Conservation (phyloP, 768 basidiomycete genomes). For the Lentinula boryana region DNA sequence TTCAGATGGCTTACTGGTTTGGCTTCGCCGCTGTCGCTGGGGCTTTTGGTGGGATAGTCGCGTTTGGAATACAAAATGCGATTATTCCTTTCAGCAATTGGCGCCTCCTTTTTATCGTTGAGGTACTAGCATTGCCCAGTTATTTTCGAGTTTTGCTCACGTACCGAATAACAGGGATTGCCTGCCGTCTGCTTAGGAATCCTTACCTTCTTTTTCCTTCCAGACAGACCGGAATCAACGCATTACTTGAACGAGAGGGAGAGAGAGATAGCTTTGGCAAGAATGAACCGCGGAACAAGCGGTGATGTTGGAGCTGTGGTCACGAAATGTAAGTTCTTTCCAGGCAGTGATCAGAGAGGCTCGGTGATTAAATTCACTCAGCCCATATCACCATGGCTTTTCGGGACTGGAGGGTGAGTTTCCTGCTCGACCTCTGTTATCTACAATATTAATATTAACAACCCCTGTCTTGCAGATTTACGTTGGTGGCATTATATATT, state of each 20-base stretch:
- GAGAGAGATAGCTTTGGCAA: constrained; percentile 55
- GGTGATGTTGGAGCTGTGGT: constrained; percentile 62
- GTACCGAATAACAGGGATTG: constrained; percentile 39
- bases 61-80: constrained; percentile 70
- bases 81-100: constrained; percentile 43
- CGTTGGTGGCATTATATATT: constrained; percentile 66
- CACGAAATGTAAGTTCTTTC: constrained; percentile 44
- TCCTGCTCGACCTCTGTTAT: background rate
- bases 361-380: constrained; percentile 16
- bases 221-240: constrained; percentile 69
- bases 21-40: constrained; percentile 81
- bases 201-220: constrained; percentile 49
- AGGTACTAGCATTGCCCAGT: constrained; percentile 31
- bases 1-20: constrained; percentile 71
- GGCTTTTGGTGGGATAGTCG: constrained; percentile 80
- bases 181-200: constrained; percentile 64
- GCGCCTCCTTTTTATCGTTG: constrained; percentile 69
- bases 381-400: constrained; percentile 61
- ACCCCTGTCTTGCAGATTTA: constrained; percentile 38
- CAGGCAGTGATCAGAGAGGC: background rate
- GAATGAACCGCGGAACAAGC: constrained; percentile 61
- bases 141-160: background rate
- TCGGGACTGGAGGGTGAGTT: constrained; percentile 61
- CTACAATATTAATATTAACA: background rate
- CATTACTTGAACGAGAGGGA: constrained; percentile 46